These are phyloP conservation scores for Saxophila tyrrhenica DNA, from an alignment of 495 filamentous ascomycete genomes.

Conservation along the genomic window DNA sequence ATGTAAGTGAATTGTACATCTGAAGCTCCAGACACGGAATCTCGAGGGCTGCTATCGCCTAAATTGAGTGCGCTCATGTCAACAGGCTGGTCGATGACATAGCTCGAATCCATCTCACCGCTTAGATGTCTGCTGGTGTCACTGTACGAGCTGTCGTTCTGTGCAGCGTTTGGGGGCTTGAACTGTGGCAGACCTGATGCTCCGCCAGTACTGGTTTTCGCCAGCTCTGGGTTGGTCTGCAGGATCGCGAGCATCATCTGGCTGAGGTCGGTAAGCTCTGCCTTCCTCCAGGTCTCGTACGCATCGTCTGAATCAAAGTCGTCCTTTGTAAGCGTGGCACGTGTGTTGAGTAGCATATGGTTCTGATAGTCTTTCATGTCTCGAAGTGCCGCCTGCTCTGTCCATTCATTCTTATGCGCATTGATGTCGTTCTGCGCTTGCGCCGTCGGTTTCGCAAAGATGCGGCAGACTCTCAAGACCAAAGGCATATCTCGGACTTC, in stretches of 20 bases:
- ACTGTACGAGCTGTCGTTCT: slow-evolving; percentile 39
- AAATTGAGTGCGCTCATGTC: slow-evolving; percentile 64
- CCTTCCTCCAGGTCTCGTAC: slow-evolving; percentile 80
- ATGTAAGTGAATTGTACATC: slow-evolving; percentile 62
- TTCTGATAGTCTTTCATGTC: slow-evolving; percentile 91
- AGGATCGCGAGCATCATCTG: slow-evolving; percentile 88
- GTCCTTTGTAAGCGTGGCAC: slow-evolving; percentile 61
- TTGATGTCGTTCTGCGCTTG: slow-evolving; percentile 81
- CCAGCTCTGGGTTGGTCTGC: slow-evolving; percentile 74
- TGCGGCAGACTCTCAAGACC: slow-evolving; percentile 70
- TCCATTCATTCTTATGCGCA: slow-evolving; percentile 68
- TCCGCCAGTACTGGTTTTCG: slow-evolving; percentile 49
- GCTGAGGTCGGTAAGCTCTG: slow-evolving; percentile 68
- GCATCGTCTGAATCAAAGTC: slow-evolving; percentile 90
- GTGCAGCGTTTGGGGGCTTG: slow-evolving; percentile 21
- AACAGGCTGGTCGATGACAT: slow-evolving; percentile 64
- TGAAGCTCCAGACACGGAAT: slow-evolving; percentile 29
- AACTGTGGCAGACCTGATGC: slow-evolving; percentile 21
- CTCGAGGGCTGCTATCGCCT: slow-evolving; percentile 36
- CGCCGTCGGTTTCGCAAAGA: slow-evolving; percentile 66
- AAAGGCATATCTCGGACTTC: slow-evolving; percentile 95
- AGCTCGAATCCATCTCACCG: slow-evolving; percentile 37
- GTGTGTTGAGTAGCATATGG: slow-evolving; percentile 68
- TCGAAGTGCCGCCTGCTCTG: slow-evolving; percentile 75
- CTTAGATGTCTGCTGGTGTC: slow-evolving; percentile 47